Percentiles rank a stretch among this genome's conserved stretches.
These are phyloP conservation scores for Talaromyces funiculosus DNA, from an alignment of 2,329 filamentous ascomycete genomes.

Conservation along the genomic window DNA sequence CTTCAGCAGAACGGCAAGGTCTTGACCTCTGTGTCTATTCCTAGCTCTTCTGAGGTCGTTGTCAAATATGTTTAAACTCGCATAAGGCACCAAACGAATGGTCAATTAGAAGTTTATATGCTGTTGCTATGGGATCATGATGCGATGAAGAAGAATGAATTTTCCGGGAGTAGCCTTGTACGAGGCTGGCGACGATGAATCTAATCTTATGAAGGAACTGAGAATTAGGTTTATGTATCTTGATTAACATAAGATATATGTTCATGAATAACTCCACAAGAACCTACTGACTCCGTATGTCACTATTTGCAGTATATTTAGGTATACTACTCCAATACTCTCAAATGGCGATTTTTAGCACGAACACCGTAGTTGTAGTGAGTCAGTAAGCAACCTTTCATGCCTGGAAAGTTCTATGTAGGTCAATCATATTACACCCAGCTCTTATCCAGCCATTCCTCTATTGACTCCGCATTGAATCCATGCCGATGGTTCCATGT, in stretches of 20 bases:
- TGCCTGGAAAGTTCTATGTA: too few species aligned
- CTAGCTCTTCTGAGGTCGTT: constrained; percentile 23
- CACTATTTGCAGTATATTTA: background rate
- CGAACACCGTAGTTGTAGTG: too few species aligned
- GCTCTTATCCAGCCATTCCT: background rate
- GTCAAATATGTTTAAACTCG: constrained; percentile 19
- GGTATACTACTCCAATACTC: too few species aligned
- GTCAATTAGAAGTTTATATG: background rate
- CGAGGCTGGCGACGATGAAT: background rate
- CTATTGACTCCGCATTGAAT: background rate
- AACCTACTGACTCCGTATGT: background rate
- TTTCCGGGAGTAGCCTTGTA: background rate
- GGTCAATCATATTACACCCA: background rate
- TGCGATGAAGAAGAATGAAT: background rate
- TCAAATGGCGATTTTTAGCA: too few species aligned
- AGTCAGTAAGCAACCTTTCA: too few species aligned
- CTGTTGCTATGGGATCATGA: background rate
- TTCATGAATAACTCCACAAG: too few species aligned
- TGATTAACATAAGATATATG: background rate
- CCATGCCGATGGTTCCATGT: constrained; percentile 46
- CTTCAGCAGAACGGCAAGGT: constrained; percentile 41
- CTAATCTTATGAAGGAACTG: background rate
- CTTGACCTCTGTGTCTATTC: constrained; percentile 24
- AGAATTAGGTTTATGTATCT: background rate
- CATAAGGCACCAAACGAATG: too few species aligned